Conservation (phyloP, 345 rosid genomes). For the Lumnitzera littorea region DNA sequence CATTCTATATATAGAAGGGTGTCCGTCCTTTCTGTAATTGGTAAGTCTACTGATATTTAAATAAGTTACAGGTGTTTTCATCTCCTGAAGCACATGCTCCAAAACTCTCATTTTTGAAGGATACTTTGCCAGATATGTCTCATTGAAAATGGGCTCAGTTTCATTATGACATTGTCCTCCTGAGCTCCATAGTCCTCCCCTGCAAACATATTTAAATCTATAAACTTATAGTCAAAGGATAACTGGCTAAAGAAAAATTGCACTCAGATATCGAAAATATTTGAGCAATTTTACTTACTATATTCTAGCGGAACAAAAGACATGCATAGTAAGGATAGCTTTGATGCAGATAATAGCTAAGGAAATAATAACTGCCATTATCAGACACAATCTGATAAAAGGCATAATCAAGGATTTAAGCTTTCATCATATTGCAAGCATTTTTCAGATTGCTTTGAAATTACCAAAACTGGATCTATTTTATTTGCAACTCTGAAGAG, state of each 20-base stretch:
- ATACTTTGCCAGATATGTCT: slow-evolving; percentile 46
- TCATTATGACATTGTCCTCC: slow-evolving; percentile 85
- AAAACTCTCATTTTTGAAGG: slow-evolving; percentile 81
- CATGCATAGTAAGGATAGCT: too few species aligned
- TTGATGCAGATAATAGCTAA: neutral
- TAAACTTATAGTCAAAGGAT: neutral
- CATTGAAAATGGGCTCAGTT: slow-evolving; percentile 57
- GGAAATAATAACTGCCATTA: neutral
- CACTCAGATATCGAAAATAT: too few species aligned
- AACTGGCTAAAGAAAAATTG: too few species aligned
- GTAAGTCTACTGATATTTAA: slow-evolving; percentile 76
- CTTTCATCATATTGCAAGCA: too few species aligned
- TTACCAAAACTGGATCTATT: too few species aligned
- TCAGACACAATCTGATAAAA: too few species aligned
- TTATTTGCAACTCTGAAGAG: too few species aligned
- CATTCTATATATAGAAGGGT: slow-evolving; percentile 72
- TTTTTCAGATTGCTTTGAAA: too few species aligned
- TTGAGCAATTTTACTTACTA: too few species aligned
- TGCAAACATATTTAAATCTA: slow-evolving; percentile 13
- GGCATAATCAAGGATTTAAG: too few species aligned
- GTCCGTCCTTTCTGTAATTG: slow-evolving; percentile 77
- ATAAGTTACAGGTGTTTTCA: slow-evolving; percentile 59
- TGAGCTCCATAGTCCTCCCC: slow-evolving; percentile 89
- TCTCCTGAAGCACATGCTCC: slow-evolving; percentile 41
- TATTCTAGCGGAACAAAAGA: too few species aligned